A percentile compares a stretch with the other conserved stretches of the same genome.
Evolutionary conservation across 2,329 filamentous ascomycete species (phyloP).

Genomic region (Fonsecaea erecta): DNA sequence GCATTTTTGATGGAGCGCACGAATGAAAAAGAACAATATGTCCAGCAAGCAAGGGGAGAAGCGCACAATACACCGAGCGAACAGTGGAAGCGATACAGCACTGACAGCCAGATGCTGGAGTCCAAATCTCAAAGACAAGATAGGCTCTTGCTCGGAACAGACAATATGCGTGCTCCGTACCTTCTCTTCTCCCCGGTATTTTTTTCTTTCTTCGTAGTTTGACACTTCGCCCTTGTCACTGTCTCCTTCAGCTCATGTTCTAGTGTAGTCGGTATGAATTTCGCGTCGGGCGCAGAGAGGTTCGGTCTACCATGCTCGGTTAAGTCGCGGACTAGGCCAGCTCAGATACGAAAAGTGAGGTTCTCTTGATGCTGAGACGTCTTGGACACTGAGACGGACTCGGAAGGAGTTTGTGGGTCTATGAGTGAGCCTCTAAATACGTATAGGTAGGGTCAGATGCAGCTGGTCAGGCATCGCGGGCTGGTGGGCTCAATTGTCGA

Average conservation of each 20-base stretch:
- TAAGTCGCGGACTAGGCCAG: conserved; percentile 10
- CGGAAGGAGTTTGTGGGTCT: background rate
- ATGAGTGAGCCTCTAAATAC: conserved; percentile 1
- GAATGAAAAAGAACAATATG: background rate
- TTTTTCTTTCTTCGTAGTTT: conserved; percentile 2
- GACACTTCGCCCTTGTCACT: conserved; percentile 9
- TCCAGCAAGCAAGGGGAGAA: background rate
- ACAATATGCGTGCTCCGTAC: conserved; percentile 15
- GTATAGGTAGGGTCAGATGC: conserved; percentile 1
- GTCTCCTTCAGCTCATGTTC: conserved; percentile 26
- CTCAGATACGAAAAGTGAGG: background rate
- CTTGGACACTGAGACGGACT: background rate
- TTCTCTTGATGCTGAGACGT: background rate
- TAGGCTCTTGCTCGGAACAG: background rate
- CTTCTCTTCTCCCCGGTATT: conserved; percentile 20
- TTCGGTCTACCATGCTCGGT: conserved; percentile 29
- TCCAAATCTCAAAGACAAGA: background rate
- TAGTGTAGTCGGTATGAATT: background rate
- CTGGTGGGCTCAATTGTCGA: background rate
- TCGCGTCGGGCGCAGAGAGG: conserved; percentile 26
- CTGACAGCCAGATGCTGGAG: background rate
- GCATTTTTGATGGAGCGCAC: background rate
- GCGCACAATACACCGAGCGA: background rate
- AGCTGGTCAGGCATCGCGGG: conserved; percentile 19
- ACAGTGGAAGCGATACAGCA: background rate